These are phyloP conservation scores for Paspalum vaginatum DNA, from an alignment of 176 grass and related monocot genomes.

Conservation along the genomic window DNA sequence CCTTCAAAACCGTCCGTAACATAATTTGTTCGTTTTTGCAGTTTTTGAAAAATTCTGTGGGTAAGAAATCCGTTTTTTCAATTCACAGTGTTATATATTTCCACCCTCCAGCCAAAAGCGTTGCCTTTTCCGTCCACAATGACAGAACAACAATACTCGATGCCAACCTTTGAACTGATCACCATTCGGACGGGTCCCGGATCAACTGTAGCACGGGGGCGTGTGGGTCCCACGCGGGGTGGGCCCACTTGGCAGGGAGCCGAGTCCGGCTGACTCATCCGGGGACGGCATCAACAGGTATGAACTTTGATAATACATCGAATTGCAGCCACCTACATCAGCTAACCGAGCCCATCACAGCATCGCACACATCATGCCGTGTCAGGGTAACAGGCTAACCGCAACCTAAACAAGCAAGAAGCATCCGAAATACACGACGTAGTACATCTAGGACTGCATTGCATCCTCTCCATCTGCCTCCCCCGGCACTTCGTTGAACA, in stretches of 20 bases:
- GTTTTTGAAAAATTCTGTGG: no score
- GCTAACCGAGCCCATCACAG: slow-evolving; percentile 14
- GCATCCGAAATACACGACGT: background rate
- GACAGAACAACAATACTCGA: background rate
- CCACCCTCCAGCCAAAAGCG: no score
- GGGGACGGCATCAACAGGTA: background rate
- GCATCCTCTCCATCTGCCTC: slow-evolving; percentile 59
- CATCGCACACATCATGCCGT: slow-evolving; percentile 14
- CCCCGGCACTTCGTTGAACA: slow-evolving; percentile 80
- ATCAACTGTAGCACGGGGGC: no score
- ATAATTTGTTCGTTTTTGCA: no score
- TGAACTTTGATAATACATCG: background rate
- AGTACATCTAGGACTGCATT: slow-evolving; percentile 59
- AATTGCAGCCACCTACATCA: slow-evolving; percentile 22
- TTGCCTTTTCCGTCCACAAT: background rate
- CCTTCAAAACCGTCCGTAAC: no score
- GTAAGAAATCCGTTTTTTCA: no score
- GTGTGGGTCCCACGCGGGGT: no score
- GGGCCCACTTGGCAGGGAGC: no score
- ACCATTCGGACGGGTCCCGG: background rate
- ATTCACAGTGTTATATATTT: no score
- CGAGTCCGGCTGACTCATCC: no score
- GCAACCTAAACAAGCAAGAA: background rate
- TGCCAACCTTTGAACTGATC: background rate
- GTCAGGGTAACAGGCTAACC: slow-evolving; percentile 30